These are phyloP conservation scores for Talaromyces marneffei DNA, from an alignment of 2,329 filamentous ascomycete species.

Conservation along the genomic window DNA sequence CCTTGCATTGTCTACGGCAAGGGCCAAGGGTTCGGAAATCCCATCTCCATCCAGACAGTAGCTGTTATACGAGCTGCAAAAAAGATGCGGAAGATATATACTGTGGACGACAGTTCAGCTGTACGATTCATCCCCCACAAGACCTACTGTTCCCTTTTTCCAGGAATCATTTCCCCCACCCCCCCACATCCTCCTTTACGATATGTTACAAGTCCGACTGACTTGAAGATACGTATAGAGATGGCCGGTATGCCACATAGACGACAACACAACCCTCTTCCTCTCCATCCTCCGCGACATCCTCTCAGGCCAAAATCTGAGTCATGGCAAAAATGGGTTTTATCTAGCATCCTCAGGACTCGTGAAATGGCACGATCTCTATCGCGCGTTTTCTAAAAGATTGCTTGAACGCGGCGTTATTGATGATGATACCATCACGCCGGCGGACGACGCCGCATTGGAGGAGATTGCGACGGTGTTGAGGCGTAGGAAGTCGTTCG, in stretches of 20 bases:
- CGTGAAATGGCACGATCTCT: slow-evolving; percentile 49
- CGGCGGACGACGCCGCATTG: slow-evolving; percentile 33
- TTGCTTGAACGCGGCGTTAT: slow-evolving; percentile 39
- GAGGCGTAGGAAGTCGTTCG: slow-evolving; percentile 29
- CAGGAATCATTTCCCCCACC: neutral
- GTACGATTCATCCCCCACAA: neutral
- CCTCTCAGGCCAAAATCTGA: slow-evolving; percentile 31
- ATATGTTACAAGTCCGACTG: neutral
- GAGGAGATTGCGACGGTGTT: slow-evolving; percentile 41
- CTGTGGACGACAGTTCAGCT: slow-evolving; percentile 28
- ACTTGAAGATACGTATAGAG: slow-evolving; percentile 23
- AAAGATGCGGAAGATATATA: slow-evolving; percentile 37
- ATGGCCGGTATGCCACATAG: slow-evolving; percentile 51
- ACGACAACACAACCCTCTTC: slow-evolving; percentile 46
- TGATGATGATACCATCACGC: slow-evolving; percentile 30
- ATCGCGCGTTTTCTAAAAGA: slow-evolving; percentile 40
- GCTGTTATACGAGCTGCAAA: slow-evolving; percentile 45
- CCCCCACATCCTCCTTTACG: neutral
- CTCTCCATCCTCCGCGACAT: slow-evolving; percentile 43
- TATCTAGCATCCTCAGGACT: slow-evolving; percentile 48
- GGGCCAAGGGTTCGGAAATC: slow-evolving; percentile 48
- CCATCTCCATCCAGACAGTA: slow-evolving; percentile 48
- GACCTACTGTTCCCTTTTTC: too few species aligned
- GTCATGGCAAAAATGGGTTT: slow-evolving; percentile 43
- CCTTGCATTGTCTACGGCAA: slow-evolving; percentile 52